A percentile compares a stretch with the other conserved stretches of the same genome.
phyloP scores from a whole-genome alignment of 441 rosid species.

The Hura crepitans region DNA sequence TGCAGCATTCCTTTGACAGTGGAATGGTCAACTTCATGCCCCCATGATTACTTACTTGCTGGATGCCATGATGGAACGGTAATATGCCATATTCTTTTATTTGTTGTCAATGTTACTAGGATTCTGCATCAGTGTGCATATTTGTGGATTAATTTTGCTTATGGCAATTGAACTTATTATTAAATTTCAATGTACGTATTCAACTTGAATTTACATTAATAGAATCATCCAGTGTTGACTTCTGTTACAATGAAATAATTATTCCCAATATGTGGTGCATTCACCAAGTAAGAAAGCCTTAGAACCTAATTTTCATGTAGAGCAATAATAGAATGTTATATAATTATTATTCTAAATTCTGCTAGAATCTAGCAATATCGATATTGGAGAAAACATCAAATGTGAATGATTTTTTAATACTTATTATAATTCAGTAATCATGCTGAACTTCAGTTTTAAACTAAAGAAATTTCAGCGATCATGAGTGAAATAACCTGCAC shows the following conservation, averaged over 20 bases:
- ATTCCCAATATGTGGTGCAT: background rate
- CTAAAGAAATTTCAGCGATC: background rate
- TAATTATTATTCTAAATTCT: background rate
- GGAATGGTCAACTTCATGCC: conserved; percentile 74
- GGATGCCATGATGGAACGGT: conserved; percentile 98
- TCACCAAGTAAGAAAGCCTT: background rate
- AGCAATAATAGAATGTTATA: background rate
- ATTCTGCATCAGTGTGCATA: conserved; percentile 13
- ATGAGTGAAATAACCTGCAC: background rate
- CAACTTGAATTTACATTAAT: background rate
- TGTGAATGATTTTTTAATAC: background rate
- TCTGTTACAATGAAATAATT: background rate
- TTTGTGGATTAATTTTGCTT: background rate
- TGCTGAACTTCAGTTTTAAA: background rate
- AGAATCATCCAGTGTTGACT: background rate
- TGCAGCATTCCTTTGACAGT: conserved; percentile 73
- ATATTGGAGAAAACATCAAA: background rate
- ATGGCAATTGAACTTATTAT: background rate
- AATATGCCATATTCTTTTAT: conserved; percentile 16
- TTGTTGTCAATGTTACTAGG: conserved; percentile 4
- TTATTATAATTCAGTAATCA: background rate
- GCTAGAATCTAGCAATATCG: background rate
- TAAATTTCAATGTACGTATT: background rate
- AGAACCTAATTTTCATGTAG: background rate
- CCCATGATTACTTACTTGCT: conserved; percentile 72